Conservation (phyloP, 2,329 filamentous ascomycete genomes). For the Neonectria coccinea region DNA sequence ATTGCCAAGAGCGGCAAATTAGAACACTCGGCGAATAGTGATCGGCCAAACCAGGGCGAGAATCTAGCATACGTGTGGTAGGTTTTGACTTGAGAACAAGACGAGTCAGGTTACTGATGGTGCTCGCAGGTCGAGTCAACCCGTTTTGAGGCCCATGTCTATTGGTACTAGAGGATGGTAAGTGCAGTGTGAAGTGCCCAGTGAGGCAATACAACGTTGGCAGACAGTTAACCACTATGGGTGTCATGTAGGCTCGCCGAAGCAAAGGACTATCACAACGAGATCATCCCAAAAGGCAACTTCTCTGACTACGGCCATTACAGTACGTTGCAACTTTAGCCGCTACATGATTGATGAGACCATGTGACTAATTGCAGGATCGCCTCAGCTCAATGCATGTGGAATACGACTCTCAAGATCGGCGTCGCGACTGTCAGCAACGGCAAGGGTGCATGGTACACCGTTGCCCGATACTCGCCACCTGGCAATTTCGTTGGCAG, state of each 20-base stretch:
- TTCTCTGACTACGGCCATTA: slow-evolving; percentile 46
- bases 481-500: slow-evolving; percentile 49
- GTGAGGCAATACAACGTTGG: neutral
- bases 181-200: neutral
- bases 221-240: too few species aligned
- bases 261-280: slow-evolving; percentile 34
- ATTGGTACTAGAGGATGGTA: slow-evolving; percentile 36
- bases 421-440: slow-evolving; percentile 47
- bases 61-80: slow-evolving; percentile 39
- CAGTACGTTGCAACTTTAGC: slow-evolving; percentile 27
- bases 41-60: slow-evolving; percentile 37
- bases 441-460: slow-evolving; percentile 47
- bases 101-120: neutral
- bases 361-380: neutral
- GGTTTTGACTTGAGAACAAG: neutral
- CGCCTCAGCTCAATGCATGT: slow-evolving; percentile 46
- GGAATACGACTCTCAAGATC: slow-evolving; percentile 48
- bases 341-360: rapidly evolving
- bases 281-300: slow-evolving; percentile 39
- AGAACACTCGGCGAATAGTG: slow-evolving; percentile 20
- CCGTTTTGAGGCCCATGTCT: slow-evolving; percentile 30
- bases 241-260: slow-evolving; percentile 35
- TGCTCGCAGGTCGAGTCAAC: slow-evolving; percentile 14
- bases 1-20: slow-evolving; percentile 34
- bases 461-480: slow-evolving; percentile 50